Conservation (phyloP, 345 rosid species). For the Eucalyptus tenuipes region DNA sequence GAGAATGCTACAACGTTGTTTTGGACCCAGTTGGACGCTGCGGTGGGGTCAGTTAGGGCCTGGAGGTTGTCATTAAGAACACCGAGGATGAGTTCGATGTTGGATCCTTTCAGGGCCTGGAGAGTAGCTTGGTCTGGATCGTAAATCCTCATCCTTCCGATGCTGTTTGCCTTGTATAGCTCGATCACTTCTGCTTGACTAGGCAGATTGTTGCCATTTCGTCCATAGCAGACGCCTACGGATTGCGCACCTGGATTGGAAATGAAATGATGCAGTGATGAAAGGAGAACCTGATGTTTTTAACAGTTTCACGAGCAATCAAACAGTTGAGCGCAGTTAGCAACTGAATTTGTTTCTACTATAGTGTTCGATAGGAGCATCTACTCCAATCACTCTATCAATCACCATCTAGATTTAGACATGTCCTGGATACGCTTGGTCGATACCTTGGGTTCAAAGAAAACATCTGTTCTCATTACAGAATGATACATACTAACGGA, state of each 20-base stretch:
- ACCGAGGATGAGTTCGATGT: conserved; percentile 17
- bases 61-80: conserved; percentile 17
- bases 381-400: background rate
- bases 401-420: background rate
- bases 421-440: background rate
- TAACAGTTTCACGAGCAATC: background rate
- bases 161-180: conserved; percentile 11
- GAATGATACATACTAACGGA: background rate
- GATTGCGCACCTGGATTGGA: background rate
- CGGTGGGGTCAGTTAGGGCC: conserved; percentile 3
- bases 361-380: background rate
- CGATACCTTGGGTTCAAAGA: background rate
- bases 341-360: background rate
- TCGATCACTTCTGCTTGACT: conserved; percentile 8
- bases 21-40: conserved; percentile 19
- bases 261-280: background rate
- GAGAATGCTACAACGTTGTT: conserved; percentile 9
- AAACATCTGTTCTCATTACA: background rate
- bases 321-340: background rate
- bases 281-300: background rate
- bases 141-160: conserved; percentile 22
- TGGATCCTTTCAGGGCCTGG: conserved; percentile 24
- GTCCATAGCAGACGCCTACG: conserved; percentile 30
- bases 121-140: conserved; percentile 21
- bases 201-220: conserved; percentile 22